Percentiles rank a stretch among this genome's conserved stretches.
These are phyloP conservation scores for Aquanectria penicillioides DNA, from an alignment of 2,329 filamentous ascomycete species.

Conservation along the genomic window DNA sequence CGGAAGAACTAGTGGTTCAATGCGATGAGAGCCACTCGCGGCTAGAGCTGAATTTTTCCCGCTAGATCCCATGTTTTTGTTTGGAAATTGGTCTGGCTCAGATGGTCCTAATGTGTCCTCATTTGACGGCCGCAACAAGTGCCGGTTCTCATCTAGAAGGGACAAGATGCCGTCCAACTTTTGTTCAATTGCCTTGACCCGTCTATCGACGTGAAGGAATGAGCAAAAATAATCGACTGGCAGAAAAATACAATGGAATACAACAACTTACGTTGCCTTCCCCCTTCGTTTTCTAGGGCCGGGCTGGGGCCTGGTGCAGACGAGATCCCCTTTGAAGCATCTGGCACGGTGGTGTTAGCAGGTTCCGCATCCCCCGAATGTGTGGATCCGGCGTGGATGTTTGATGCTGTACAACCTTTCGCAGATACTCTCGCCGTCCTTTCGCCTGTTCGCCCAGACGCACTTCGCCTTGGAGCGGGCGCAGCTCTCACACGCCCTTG, in stretches of 20 bases:
- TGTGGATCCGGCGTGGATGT: background rate
- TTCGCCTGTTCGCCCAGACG: background rate
- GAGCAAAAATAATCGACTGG: no score
- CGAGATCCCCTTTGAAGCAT: background rate
- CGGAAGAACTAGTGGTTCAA: background rate
- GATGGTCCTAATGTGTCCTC: background rate
- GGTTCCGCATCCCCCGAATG: no score
- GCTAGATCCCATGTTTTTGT: background rate
- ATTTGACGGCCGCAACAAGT: background rate
- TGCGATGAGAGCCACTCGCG: background rate
- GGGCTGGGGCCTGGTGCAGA: background rate
- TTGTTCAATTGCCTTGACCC: slow-evolving; percentile 1
- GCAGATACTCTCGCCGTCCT: background rate
- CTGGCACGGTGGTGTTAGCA: background rate
- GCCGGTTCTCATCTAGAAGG: background rate
- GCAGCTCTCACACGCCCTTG: background rate
- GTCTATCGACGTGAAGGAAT: no score
- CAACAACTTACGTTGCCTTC: background rate
- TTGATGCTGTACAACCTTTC: background rate
- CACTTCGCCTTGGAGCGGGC: background rate
- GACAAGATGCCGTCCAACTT: background rate
- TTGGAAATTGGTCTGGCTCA: background rate
- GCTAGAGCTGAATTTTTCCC: background rate
- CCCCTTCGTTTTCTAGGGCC: background rate
- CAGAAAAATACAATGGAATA: no score